Percentiles rank a stretch among this genome's conserved stretches.
Evolutionary conservation across 305 asterid genomes (phyloP).

Genomic region (Fraxinus paxiana): DNA sequence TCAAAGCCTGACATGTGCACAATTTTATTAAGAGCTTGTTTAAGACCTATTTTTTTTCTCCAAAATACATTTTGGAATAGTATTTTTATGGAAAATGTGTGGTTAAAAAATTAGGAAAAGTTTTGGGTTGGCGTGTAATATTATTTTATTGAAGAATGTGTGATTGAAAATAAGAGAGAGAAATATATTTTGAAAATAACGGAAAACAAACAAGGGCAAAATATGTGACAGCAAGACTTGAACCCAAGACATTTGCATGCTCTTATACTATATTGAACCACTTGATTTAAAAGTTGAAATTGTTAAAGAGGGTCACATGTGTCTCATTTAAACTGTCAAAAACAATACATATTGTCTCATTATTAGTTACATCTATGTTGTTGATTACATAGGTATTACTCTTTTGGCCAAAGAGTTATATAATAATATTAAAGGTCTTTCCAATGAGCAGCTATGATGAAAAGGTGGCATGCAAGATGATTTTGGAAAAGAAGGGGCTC

Average conservation of each 20-base stretch:
- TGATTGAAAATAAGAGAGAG: not conserved
- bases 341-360: not conserved
- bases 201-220: not conserved
- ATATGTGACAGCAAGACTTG: not conserved
- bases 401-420: conserved; percentile 23
- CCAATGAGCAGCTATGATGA: conserved; percentile 71
- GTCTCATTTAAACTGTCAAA: not conserved
- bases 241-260: not conserved
- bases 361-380: not conserved
- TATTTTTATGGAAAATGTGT: not conserved
- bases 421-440: conserved; percentile 27
- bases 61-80: not conserved
- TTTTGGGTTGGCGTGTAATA: not conserved
- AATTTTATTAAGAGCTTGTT: not conserved
- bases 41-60: not conserved
- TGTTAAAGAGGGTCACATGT: not conserved
- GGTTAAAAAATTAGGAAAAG: not conserved
- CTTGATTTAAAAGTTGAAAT: not conserved
- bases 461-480: conserved; percentile 72
- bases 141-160: not conserved
- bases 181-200: not conserved
- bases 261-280: not conserved
- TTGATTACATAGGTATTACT: conserved; percentile 1
- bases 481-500: conserved; percentile 84
- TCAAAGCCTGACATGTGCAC: not conserved